Evolutionary conservation across 1,284 basidiomycete genomes (phyloP).

Genomic region (Phellinidium pouzarii): DNA sequence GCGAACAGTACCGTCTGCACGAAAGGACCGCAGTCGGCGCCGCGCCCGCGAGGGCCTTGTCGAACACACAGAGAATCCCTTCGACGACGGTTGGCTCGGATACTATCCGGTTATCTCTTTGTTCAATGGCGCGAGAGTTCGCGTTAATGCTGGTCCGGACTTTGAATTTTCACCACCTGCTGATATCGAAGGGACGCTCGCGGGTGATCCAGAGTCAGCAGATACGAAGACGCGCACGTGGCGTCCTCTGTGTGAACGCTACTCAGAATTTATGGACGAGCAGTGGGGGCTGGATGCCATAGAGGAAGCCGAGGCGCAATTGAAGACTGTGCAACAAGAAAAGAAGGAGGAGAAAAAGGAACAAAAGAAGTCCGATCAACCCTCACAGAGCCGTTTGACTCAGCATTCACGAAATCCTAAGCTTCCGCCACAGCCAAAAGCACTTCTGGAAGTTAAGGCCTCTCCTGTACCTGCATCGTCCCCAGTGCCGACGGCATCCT

Average conservation of each 20-base stretch:
- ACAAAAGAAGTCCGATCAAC: slow-evolving; percentile 1
- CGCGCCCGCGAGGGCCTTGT: slow-evolving; percentile 55
- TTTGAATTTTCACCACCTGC: slow-evolving; percentile 76
- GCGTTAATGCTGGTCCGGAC: slow-evolving; percentile 81
- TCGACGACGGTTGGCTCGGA: slow-evolving; percentile 92
- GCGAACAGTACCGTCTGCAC: slow-evolving; percentile 49
- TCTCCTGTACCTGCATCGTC: background rate
- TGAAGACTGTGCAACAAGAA: slow-evolving; percentile 28
- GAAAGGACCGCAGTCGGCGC: slow-evolving; percentile 50
- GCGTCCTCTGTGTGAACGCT: slow-evolving; percentile 73
- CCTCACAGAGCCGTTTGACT: background rate
- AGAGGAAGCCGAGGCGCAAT: slow-evolving; percentile 59
- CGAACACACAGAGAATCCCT: slow-evolving; percentile 74
- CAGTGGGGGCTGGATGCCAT: slow-evolving; percentile 63
- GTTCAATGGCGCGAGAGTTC: slow-evolving; percentile 85
- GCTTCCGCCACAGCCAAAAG: background rate
- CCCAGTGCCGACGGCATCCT: background rate
- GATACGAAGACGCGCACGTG: slow-evolving; percentile 40
- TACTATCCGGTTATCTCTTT: slow-evolving; percentile 95
- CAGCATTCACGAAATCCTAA: slow-evolving; percentile 1
- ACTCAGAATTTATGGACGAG: slow-evolving; percentile 71
- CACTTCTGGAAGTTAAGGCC: background rate
- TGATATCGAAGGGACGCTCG: slow-evolving; percentile 62
- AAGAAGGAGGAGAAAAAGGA: slow-evolving; percentile 21
- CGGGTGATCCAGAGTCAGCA: slow-evolving; percentile 21